Percentiles rank a stretch among this genome's conserved stretches.
Evolutionary conservation across 192 early-diverging fungal genomes (phyloP).

Genomic region (Podila epigama): DNA sequence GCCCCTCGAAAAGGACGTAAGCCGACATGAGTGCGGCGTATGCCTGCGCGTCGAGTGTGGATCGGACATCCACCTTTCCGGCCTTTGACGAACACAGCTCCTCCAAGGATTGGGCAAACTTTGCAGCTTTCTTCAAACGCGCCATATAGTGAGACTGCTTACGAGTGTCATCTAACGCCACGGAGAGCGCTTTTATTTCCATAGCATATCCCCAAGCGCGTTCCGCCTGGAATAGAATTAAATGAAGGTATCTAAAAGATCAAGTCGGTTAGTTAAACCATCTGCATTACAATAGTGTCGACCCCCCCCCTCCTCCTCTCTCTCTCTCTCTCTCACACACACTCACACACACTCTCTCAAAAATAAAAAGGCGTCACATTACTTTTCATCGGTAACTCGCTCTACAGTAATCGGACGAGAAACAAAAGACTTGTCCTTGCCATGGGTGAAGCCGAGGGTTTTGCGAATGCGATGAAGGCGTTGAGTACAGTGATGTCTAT

Average conservation of each 20-base stretch:
- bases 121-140: conserved; percentile 66
- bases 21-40: conserved; percentile 74
- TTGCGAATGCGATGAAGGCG: conserved; percentile 69
- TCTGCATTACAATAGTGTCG: too few relatives aligned
- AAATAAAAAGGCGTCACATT: background rate
- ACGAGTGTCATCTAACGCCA: conserved; percentile 63
- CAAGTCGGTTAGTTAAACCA: too few relatives aligned
- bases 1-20: conserved; percentile 70
- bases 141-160: conserved; percentile 72
- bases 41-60: conserved; percentile 69
- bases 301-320: too few relatives aligned
- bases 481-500: conserved; percentile 75
- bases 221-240: conserved; percentile 76
- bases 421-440: conserved; percentile 55
- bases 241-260: conserved; percentile 60
- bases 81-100: conserved; percentile 52
- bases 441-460: conserved; percentile 57
- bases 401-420: conserved; percentile 59
- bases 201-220: conserved; percentile 80
- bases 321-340: too few relatives aligned
- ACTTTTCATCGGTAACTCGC: conserved; percentile 56
- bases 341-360: too few relatives aligned
- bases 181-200: conserved; percentile 72
- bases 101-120: conserved; percentile 57
- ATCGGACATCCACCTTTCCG: conserved; percentile 57